phyloP scores from a whole-genome alignment of 2,329 filamentous ascomycete species.

The Aspergillus tubingensis region DNA sequence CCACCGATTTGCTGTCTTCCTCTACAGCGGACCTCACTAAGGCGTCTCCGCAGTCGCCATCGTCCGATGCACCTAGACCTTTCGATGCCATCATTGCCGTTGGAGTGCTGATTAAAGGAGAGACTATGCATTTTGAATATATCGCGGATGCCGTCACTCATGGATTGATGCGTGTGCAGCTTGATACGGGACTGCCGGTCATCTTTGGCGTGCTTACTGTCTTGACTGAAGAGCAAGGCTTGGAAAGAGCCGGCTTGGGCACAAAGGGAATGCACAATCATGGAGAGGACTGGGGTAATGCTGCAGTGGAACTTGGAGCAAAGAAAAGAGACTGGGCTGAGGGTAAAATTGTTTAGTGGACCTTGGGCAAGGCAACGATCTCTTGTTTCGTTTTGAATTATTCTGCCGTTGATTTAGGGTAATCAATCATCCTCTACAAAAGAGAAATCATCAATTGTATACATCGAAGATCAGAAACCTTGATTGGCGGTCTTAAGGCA shows the following conservation, averaged over 20 bases:
- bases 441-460: not conserved
- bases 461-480: not conserved
- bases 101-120: constrained; percentile 95
- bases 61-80: constrained; percentile 49
- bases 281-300: constrained; percentile 92
- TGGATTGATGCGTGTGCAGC: constrained; percentile 89
- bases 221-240: constrained; percentile 82
- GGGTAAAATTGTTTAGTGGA: constrained; percentile 58
- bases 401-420: not conserved
- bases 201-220: constrained; percentile 92
- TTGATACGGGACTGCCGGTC: constrained; percentile 85
- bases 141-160: constrained; percentile 89
- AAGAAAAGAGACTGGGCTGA: constrained; percentile 84
- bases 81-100: constrained; percentile 96
- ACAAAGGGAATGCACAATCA: constrained; percentile 73
- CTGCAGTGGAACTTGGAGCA: constrained; percentile 88
- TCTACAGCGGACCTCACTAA: constrained; percentile 68
- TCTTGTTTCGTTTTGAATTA: not conserved
- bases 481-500: not conserved
- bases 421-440: not conserved
- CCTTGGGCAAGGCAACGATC: not conserved
- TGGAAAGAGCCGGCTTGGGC: constrained; percentile 76
- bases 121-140: constrained; percentile 99
- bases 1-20: constrained; percentile 62
- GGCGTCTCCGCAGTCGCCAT: constrained; percentile 39